Base-by-base conservation (phyloP, 2,329 filamentous ascomycete genomes). In the Sporothrix sp. region DNA sequence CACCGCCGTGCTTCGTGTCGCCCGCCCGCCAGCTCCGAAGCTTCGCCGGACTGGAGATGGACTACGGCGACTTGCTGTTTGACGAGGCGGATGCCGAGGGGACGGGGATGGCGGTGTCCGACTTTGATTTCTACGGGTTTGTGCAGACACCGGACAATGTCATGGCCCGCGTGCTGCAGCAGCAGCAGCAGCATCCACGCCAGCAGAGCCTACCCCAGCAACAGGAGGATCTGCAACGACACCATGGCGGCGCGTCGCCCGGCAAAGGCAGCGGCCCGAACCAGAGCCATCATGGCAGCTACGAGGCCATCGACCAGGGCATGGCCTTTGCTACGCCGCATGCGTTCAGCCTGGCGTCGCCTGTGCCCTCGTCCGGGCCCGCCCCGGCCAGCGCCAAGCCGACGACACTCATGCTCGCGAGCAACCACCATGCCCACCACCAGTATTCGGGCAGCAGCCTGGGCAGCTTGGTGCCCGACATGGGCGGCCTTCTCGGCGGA, bases 41-140 rank as follows among this genome's bases (percentile, higher is more conserved):
- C 2, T 10, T 30, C 4, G 45, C 33, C 16, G 28, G n/a, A n/a
- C 11, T 20, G 25, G 23, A 13, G 30, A 55, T 55, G 54, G 54
- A 55, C 32, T 55, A 35, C 40, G 54, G 33, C 6, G 28, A 43
- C n/a, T 45, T 54, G 8, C 27, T 54, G 18, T 56, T 51, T 35
- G 46, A 48, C 32, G 28, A 48, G 32, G 18, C 52, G n/a, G 46
- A 46, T 8, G 35, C 18, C 10, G 28, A 25, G 33, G 49, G 52
- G 28, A 5, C 46, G 32, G 46, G n/a, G 2, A 47, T 51, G 38
- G 21, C 39, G 33, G 23, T 33, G 11, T 11, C 48, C 39, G 48
- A 50, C 3, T 45, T 50, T 25, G 48, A 50, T 16, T 50, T 50
- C 18, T 50, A 44, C 38, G 32, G 38, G 13, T 50, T 50, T 28